These are phyloP conservation scores for Dothideomycetes sp. DNA, from an alignment of 2,329 filamentous ascomycete species.

Conservation along the genomic window DNA sequence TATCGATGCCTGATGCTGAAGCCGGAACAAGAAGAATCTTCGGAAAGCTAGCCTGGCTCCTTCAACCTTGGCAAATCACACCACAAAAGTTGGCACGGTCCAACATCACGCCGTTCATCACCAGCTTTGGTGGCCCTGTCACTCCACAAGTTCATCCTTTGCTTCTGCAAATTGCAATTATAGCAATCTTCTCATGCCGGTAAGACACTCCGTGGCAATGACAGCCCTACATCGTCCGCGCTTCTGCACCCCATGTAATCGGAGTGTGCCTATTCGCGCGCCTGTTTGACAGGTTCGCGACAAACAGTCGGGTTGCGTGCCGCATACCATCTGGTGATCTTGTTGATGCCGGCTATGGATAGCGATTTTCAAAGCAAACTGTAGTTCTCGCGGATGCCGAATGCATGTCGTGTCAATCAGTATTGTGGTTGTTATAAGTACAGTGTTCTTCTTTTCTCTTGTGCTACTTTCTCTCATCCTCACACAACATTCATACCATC, in stretches of 20 bases:
- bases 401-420: too few species aligned
- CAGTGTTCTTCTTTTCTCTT: background rate
- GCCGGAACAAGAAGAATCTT: too few species aligned
- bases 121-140: constrained; percentile 2
- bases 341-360: background rate
- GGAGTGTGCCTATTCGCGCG: background rate
- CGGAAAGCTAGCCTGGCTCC: too few species aligned
- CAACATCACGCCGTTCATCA: constrained; percentile 7
- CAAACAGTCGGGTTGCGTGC: background rate
- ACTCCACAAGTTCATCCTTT: constrained; percentile 4
- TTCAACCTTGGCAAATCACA: constrained; percentile 13
- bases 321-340: constrained; percentile 11
- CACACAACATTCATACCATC: background rate
- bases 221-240: background rate
- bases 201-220: background rate
- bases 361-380: background rate
- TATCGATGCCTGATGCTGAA: too few species aligned
- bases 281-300: background rate
- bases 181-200: background rate
- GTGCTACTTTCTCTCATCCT: constrained; percentile 4
- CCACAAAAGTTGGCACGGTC: background rate
- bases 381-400: background rate
- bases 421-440: constrained; percentile 6
- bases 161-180: background rate
- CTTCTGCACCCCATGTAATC: background rate